A percentile compares a stretch with the other conserved stretches of the same genome.
These are phyloP conservation scores for Chaetothyriales sp. DNA, from an alignment of 2,329 filamentous ascomycete genomes.

Conservation along the genomic window DNA sequence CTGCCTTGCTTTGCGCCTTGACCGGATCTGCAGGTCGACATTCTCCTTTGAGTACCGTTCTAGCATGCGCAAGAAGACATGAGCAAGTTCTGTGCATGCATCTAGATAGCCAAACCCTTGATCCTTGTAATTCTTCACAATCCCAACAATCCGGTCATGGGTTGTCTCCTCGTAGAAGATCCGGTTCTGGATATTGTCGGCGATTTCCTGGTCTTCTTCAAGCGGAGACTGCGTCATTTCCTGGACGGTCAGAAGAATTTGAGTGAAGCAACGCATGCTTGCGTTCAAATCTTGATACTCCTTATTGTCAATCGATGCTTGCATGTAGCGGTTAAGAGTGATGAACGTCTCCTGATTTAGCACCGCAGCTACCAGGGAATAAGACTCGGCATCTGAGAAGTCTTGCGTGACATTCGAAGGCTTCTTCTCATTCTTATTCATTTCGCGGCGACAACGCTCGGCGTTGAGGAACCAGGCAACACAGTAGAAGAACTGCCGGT, in stretches of 20 bases:
- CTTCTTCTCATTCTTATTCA: conserved; percentile 39
- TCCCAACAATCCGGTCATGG: conserved; percentile 69
- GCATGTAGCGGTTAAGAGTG: conserved; percentile 68
- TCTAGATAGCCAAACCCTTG: conserved; percentile 91
- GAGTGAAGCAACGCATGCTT: conserved; percentile 85
- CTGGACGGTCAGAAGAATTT: conserved; percentile 81
- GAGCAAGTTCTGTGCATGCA: conserved; percentile 73
- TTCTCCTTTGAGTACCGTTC: conserved; percentile 94
- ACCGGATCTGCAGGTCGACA: conserved; percentile 80
- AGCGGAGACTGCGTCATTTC: conserved; percentile 73
- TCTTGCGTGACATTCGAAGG: conserved; percentile 34
- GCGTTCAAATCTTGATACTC: conserved; percentile 76
- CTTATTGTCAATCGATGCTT: conserved; percentile 63
- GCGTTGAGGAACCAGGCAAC: conserved; percentile 86
- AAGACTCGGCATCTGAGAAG: conserved; percentile 50
- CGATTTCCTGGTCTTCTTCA: conserved; percentile 94
- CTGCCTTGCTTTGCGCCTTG: conserved; percentile 54
- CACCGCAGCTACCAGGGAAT: conserved; percentile 73
- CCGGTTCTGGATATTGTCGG: conserved; percentile 87
- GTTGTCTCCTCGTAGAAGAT: conserved; percentile 98
- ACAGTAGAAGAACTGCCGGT: conserved; percentile 79
- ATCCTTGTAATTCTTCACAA: conserved; percentile 75
- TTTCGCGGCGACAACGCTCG: conserved; percentile 55
- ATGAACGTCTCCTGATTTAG: conserved; percentile 93
- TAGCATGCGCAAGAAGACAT: conserved; percentile 81